Conservation (phyloP, 2,329 filamentous ascomycete species). For the Penicillium sp. region DNA sequence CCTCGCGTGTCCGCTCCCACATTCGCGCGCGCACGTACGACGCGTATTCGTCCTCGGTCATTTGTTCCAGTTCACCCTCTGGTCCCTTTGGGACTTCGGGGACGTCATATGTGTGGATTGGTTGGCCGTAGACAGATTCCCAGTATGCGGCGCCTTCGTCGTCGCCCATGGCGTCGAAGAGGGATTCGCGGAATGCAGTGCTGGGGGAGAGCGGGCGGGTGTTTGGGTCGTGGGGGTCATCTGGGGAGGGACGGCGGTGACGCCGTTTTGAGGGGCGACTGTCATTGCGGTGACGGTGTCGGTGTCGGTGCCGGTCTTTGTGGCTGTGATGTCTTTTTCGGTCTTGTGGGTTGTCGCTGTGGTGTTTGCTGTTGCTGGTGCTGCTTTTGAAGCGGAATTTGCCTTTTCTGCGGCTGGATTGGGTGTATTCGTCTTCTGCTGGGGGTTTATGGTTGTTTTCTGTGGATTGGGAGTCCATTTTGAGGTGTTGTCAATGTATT, state of each 20-base stretch:
- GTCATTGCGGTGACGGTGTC: constrained; percentile 16
- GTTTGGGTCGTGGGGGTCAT: background rate
- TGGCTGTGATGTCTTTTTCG: constrained; percentile 24
- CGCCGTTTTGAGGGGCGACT: too few relatives aligned
- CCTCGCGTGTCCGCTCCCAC: constrained; percentile 92
- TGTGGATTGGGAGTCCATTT: too few relatives aligned
- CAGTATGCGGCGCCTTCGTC: constrained; percentile 94
- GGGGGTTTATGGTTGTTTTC: too few relatives aligned
- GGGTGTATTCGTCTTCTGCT: constrained; percentile 7
- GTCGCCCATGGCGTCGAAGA: constrained; percentile 95
- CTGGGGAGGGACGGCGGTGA: constrained; percentile 1
- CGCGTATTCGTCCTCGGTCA: constrained; percentile 91
- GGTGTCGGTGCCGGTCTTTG: constrained; percentile 7
- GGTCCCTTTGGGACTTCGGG: constrained; percentile 45
- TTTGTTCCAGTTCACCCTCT: constrained; percentile 62
- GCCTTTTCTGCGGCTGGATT: constrained; percentile 8
- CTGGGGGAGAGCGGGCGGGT: constrained; percentile 55
- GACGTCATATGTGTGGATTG: constrained; percentile 71
- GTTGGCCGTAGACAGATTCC: constrained; percentile 94
- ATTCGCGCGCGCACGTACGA: constrained; percentile 77
- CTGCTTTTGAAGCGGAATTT: constrained; percentile 19
- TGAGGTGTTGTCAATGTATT: too few relatives aligned
- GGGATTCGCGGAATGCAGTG: constrained; percentile 78
- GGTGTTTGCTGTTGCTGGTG: constrained; percentile 13
- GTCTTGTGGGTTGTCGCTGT: constrained; percentile 5